A percentile compares a stretch with the other conserved stretches of the same genome.
phyloP scores from a whole-genome alignment of 2,329 filamentous ascomycete species.

The Mollisia scopiformis region DNA sequence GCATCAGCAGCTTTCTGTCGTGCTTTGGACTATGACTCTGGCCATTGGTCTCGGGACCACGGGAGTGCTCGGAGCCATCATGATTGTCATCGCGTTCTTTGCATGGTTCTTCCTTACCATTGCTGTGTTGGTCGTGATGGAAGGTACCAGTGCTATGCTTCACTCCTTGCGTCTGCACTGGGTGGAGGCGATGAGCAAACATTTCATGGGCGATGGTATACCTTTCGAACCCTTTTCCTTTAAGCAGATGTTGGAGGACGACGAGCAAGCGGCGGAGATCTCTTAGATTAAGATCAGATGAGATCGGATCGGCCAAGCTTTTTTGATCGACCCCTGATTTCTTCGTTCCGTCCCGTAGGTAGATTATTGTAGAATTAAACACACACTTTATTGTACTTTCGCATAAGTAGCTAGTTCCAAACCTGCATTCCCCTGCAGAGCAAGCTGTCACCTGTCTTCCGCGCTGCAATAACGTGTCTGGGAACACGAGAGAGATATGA shows the following conservation, averaged over 20 bases:
- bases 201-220: conserved; percentile 89
- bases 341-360: conserved; percentile 22
- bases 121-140: conserved; percentile 87
- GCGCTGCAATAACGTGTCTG: neutral
- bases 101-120: conserved; percentile 89
- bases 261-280: conserved; percentile 63
- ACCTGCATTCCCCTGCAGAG: neutral
- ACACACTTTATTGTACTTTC: conserved; percentile 5
- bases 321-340: conserved; percentile 13
- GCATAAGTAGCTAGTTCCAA: neutral
- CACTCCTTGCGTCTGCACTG: conserved; percentile 90
- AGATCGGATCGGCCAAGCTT: neutral
- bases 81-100: conserved; percentile 81
- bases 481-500: neutral
- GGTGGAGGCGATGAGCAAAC: conserved; percentile 98
- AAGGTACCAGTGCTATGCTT: conserved; percentile 94
- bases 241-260: conserved; percentile 80
- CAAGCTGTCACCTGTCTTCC: neutral
- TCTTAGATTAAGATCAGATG: conserved; percentile 20
- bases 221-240: conserved; percentile 91
- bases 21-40: conserved; percentile 96
- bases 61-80: conserved; percentile 73
- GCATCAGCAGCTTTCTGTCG: conserved; percentile 95
- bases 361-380: conserved; percentile 33
- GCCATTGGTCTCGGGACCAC: conserved; percentile 70